Percentiles rank a stretch among this genome's conserved stretches.
These are phyloP conservation scores for Lactifluus hygrophoroides DNA, from an alignment of 768 basidiomycete genomes.

Conservation along the genomic window DNA sequence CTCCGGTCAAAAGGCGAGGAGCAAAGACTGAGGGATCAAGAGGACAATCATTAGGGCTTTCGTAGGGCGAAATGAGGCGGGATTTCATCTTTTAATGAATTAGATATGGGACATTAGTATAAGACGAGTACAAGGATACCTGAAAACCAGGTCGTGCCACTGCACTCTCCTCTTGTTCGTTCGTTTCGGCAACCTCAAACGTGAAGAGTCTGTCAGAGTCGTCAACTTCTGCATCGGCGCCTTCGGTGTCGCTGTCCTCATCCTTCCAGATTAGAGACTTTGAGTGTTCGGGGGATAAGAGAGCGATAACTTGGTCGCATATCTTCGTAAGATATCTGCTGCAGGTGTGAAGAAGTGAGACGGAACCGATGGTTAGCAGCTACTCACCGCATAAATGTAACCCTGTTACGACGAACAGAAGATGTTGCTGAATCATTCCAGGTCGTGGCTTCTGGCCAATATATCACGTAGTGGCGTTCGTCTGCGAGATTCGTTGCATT, in stretches of 20 bases:
- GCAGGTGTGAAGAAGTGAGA: neutral
- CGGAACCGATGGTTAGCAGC: neutral
- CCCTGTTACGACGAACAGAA: constrained; percentile 42
- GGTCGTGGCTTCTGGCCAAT: constrained; percentile 54
- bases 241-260: constrained; percentile 22
- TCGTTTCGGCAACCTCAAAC: constrained; percentile 47
- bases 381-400: constrained; percentile 50
- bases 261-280: constrained; percentile 37
- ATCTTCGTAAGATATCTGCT: constrained; percentile 22
- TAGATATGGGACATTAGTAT: neutral
- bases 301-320: constrained; percentile 45
- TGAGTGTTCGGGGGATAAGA: constrained; percentile 43
- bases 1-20: constrained; percentile 14
- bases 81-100: neutral
- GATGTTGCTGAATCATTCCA: constrained; percentile 45
- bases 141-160: constrained; percentile 37
- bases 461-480: constrained; percentile 38
- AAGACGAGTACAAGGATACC: constrained; percentile 25
- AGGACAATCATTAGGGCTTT: neutral
- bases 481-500: constrained; percentile 11
- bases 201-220: constrained; percentile 41
- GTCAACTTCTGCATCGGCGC: constrained; percentile 32
- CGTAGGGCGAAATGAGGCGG: neutral
- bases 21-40: neutral
- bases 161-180: constrained; percentile 48